Evolutionary conservation across 345 rosid species (phyloP), one percentile per base, ranked within the genome.

Genomic region (Hibiscus syriacus): DNA sequence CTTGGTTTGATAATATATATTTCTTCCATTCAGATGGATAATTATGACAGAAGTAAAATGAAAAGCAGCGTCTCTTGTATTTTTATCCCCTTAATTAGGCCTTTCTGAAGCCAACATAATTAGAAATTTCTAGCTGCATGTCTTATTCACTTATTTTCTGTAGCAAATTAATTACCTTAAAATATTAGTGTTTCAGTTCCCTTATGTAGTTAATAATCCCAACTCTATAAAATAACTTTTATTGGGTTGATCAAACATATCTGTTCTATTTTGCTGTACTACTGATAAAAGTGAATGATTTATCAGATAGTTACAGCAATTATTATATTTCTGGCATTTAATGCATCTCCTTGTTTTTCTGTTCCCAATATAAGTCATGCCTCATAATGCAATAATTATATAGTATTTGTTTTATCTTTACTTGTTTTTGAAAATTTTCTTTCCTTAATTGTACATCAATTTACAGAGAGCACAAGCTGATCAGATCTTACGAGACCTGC

Each of bases 401-500:
- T n/a, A n/a, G n/a, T n/a, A n/a, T n/a, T 13, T 52, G 16, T 34
- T 19, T 46, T 14, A 2, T 17, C 10, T 2, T 62, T 27, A 22
- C 14, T 39, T 8, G 6, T 54, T 60, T 43, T 71, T 43, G 75
- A 36, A n/a, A 0, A 34, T 4, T 34, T 34, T 19, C 59, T 34
- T 68, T 34, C 72, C 61, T 59, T 34, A 26, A 39, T 20, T 72
- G 22, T 30, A 36, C 55, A 23, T 76, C 60, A 79, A 66, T 54
- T 39, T 34, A 22, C 78, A 95, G 99, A 92, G 99, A 74, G 83
- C 92, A 20, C 92, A 94, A 54, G 99, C 99, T 0, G 99, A 95
- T 77, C 89, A 90, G 73, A 88, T 95, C 66, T 77, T 95, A 85
- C 97, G 96, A 83, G 98, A 92, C 46, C 73, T 95, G 82, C 99